Base-by-base conservation (phyloP, 2,329 filamentous ascomycete species). In the Pestalotiopsis sp. region DNA sequence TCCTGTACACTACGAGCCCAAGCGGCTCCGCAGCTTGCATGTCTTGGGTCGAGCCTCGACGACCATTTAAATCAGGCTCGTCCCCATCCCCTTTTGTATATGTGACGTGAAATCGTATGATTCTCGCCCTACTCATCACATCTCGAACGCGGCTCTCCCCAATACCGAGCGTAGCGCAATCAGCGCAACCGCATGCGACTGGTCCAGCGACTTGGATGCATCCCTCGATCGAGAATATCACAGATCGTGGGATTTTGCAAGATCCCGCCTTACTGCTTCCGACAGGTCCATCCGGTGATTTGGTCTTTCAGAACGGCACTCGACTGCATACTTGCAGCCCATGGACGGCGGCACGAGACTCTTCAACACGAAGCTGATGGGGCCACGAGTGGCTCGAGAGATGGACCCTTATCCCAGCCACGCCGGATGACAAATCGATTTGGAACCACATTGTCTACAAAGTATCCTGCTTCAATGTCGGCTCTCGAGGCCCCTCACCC, bases 41-140 rank as follows among this genome's bases (percentile, higher is more conserved):
- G 23, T 36, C 27, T 59, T 36, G 13, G 23, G 57, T 36, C 57
- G 57, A 36, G 57, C 25, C 57, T 12, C 57, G 27, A 59, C 57
- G 45, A 59, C 57, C 57, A 59, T 59, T 59, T 59, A 59, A 59
- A 59, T 36, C 57, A 27, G 57, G 57, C 17, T 52, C 45, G 20
- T 52, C 25, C 57, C 27, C 57, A 27, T 59, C 27, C 57, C 57
- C 25, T n/a, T 59, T 36, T 59, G 27, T 59, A 27, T 25, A 27
- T 27, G 57, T 59, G 57, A 59, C 57, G 57, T 59, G 14, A 11
- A 17, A 59, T 59, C 57, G 57, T 59, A 59, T 59, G 57, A 59
- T 59, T 59, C 7, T 36, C 23, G 27, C 23, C 17, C 23, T 27
- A 23, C 23, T 52, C 45, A 52, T 52, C 45, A 52, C 45, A 52